Evolutionary conservation across 139 green algal species (phyloP).

Genomic region (Auxenochlorella pyrenoidosa): DNA sequence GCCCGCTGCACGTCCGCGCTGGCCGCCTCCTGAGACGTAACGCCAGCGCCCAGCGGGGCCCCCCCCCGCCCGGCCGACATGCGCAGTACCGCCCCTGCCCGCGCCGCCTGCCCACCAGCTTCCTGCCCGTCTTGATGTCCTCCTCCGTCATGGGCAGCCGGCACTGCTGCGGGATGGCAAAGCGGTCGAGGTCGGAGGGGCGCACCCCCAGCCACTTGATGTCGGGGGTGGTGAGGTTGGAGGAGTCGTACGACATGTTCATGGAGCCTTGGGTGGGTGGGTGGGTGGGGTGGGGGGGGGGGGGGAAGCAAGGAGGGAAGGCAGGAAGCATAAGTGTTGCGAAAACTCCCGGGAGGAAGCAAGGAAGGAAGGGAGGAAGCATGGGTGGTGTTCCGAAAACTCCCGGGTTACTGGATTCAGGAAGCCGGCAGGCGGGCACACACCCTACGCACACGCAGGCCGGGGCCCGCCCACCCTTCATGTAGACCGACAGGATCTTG

Average conservation of each 20-base stretch:
- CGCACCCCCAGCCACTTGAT: slow-evolving; percentile 94
- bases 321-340: too few relatives aligned
- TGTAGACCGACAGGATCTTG: slow-evolving; percentile 98
- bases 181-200: slow-evolving; percentile 87
- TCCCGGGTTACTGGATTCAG: too few relatives aligned
- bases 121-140: slow-evolving; percentile 86
- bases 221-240: slow-evolving; percentile 94
- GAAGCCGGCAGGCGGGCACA: too few relatives aligned
- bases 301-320: background rate
- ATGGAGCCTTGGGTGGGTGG: slow-evolving; percentile 64
- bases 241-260: slow-evolving; percentile 91
- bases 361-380: too few relatives aligned
- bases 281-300: background rate
- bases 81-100: background rate
- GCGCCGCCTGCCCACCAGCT: slow-evolving; percentile 61
- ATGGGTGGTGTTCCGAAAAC: too few relatives aligned
- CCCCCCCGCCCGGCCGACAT: too few relatives aligned
- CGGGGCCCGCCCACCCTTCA: slow-evolving; percentile 66
- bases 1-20: too few relatives aligned
- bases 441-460: too few relatives aligned
- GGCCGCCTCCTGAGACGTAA: too few relatives aligned
- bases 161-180: slow-evolving; percentile 95
- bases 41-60: background rate
- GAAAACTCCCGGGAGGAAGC: too few relatives aligned
- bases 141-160: slow-evolving; percentile 94